Evolutionary conservation across 1,284 basidiomycete genomes (phyloP).

Genomic region (Ganoderma meredithae): DNA sequence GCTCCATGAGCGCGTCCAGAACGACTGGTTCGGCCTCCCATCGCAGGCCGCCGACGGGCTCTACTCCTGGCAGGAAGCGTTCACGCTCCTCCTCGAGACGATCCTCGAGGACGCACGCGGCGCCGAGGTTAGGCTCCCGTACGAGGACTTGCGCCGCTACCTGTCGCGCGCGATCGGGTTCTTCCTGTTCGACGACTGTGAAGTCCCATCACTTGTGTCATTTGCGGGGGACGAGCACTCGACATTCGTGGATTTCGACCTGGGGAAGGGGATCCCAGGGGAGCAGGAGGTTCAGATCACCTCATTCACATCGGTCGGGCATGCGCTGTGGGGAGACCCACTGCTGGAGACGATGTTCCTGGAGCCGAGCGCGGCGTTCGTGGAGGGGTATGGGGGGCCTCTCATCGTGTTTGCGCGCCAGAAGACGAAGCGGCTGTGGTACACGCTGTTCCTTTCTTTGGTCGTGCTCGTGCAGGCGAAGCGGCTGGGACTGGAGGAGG

Average conservation of each 20-base stretch:
- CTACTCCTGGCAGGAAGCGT: constrained; percentile 79
- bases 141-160: constrained; percentile 53
- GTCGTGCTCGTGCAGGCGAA: constrained; percentile 52
- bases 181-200: constrained; percentile 76
- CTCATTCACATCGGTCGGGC: constrained; percentile 49
- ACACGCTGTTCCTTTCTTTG: constrained; percentile 69
- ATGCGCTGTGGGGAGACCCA: constrained; percentile 79
- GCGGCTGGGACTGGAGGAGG: constrained; percentile 13
- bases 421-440: constrained; percentile 75
- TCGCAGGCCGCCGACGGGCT: constrained; percentile 45
- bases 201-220: constrained; percentile 70
- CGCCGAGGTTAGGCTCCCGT: constrained; percentile 44
- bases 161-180: constrained; percentile 74
- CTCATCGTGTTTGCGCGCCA: constrained; percentile 63
- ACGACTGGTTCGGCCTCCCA: constrained; percentile 75
- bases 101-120: constrained; percentile 48
- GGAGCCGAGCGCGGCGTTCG: constrained; percentile 55
- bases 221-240: constrained; percentile 64
- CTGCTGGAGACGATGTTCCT: constrained; percentile 69
- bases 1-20: constrained; percentile 67
- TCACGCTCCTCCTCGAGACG: constrained; percentile 63
- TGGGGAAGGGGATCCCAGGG: constrained; percentile 26
- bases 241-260: constrained; percentile 49
- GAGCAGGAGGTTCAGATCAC: constrained; percentile 41
- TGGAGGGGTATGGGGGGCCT: constrained; percentile 64